Base-by-base conservation (phyloP, 192 early-diverging fungal species). In the Umbelopsis sp. region DNA sequence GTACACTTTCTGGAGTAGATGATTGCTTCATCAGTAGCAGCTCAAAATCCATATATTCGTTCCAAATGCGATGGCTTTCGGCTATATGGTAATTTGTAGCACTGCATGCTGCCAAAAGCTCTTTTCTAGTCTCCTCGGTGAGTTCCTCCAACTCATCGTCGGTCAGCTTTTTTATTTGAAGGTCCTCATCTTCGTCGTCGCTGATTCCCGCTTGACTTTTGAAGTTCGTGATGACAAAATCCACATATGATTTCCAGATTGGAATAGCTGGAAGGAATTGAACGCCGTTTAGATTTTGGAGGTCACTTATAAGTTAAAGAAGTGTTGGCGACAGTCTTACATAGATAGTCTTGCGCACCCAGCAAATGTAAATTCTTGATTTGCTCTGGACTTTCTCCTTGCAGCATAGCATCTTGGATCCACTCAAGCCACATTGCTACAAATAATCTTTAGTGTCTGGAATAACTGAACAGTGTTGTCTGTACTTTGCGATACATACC, bases 391-490 rank as follows among this genome's bases (percentile, higher is more conserved):
- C 85, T 82, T n/a, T 82, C 82, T 44, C 83, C 85, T 49, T 85
- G 67, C 12, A 75, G 75, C 25, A 76, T 74, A 48, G 90, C 89
- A 68, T 91, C 90, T 35, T 90, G 72, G 52, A 93, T 87, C 91
- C 91, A 92, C 55, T 90, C 86, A 64, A 88, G 44, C 91, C 91
- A 94, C 25, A 93, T 74, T 13, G 81, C 91, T 93, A 77, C 16
- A 20, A 30, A 5, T 37, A 37, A 20, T 37, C 37, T 41, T 41
- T 22, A 49, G 16, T 49, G 18, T 10, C 0, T 6, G 27, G 22
- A 22, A 41, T 8, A 49, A 16, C 5, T 47, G 4, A 15, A 58
- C 44, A 25, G 30, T 37, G 7, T 13, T 15, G 7, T 69, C 27
- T 18, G 18, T 4, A 41, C 46, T 18, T 13, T 18, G 11, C 12